Conservation (phyloP, 1,284 basidiomycete genomes). For the Tylopilus sp. region DNA sequence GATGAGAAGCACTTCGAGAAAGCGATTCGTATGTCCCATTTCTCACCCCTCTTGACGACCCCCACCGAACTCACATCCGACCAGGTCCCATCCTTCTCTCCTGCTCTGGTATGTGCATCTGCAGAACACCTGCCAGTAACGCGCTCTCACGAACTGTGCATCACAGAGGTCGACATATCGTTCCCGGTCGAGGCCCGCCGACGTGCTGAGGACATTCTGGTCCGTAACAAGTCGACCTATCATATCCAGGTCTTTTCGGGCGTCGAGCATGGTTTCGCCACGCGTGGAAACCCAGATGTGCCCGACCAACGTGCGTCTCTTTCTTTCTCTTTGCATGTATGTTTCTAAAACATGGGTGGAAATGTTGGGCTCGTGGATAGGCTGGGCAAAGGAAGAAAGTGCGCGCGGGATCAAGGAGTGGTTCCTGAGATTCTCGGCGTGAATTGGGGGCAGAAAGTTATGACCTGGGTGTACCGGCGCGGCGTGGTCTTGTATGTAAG, state of each 20-base stretch:
- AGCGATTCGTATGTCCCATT: no score
- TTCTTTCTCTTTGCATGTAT: slow-evolving; percentile 23
- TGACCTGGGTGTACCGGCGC: no score
- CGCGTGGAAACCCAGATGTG: slow-evolving; percentile 26
- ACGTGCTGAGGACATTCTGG: slow-evolving; percentile 42
- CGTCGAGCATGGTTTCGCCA: slow-evolving; percentile 44
- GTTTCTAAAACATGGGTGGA: slow-evolving; percentile 29
- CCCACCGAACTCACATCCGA: neutral
- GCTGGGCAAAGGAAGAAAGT: slow-evolving; percentile 71
- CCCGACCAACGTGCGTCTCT: slow-evolving; percentile 46
- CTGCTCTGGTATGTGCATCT: no score
- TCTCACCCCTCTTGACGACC: no score
- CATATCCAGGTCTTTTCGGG: slow-evolving; percentile 44
- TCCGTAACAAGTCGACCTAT: slow-evolving; percentile 36
- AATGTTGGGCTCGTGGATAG: slow-evolving; percentile 37
- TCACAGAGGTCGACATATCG: slow-evolving; percentile 33
- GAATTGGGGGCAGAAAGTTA: neutral
- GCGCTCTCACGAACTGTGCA: slow-evolving; percentile 35
- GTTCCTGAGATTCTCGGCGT: slow-evolving; percentile 54
- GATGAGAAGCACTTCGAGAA: no score
- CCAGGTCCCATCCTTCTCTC: no score
- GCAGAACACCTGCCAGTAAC: neutral
- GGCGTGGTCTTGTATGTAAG: no score
- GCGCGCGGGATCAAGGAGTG: slow-evolving; percentile 58
- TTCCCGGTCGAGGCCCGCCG: slow-evolving; percentile 36